Evolutionary conservation across 2,329 filamentous ascomycete genomes (phyloP).

Genomic region (Podosphaera leucotricha): DNA sequence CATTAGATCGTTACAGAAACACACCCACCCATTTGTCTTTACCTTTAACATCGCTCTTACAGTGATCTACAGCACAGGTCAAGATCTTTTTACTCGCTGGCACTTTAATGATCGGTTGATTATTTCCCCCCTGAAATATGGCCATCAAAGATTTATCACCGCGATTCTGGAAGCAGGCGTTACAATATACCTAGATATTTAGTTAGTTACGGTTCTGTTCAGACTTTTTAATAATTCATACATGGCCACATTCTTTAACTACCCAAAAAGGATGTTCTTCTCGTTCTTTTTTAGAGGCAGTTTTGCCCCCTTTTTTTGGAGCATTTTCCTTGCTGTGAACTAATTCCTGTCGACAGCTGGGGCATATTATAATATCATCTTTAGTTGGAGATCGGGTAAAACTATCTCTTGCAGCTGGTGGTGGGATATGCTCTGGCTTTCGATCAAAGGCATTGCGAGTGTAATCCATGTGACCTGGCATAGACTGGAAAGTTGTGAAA

Average conservation of each 20-base stretch:
- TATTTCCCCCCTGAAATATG: conserved; percentile 16
- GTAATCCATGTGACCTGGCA: conserved; percentile 13
- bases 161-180: conserved; percentile 34
- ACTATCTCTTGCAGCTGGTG: conserved; percentile 38
- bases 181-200: conserved; percentile 33
- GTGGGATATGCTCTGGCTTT: conserved; percentile 13
- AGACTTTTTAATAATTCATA: conserved; percentile 22
- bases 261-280: conserved; percentile 78
- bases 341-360: conserved; percentile 67
- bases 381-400: conserved; percentile 59
- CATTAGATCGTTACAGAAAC: conserved; percentile 17
- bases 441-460: conserved; percentile 7
- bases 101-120: conserved; percentile 9
- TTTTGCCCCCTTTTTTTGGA: conserved; percentile 22
- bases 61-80: conserved; percentile 32
- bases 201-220: conserved; percentile 4
- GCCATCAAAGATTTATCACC: conserved; percentile 11
- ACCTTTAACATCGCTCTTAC: conserved; percentile 25
- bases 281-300: conserved; percentile 24
- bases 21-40: conserved; percentile 39
- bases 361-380: conserved; percentile 55
- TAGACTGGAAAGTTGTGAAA: conserved; percentile 4
- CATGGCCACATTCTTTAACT: conserved; percentile 75
- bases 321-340: conserved; percentile 32
- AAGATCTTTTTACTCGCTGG: conserved; percentile 13